phyloP scores from a whole-genome alignment of 202 grass and related monocot species.

The Cymbopogon flexuosus region DNA sequence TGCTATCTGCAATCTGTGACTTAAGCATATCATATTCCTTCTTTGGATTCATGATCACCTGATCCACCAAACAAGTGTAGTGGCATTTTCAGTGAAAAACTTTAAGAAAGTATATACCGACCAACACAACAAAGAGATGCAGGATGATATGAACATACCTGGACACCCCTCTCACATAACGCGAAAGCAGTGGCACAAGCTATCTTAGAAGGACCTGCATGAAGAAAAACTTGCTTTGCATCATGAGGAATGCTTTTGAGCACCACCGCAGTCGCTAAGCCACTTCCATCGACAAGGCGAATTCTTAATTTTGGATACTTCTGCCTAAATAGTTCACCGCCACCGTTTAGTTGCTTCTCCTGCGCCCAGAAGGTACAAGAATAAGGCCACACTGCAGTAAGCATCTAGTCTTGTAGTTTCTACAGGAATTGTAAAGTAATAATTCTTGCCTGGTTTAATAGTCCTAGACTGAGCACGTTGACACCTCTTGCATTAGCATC shows the following conservation, averaged over 20 bases:
- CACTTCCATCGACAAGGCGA: slow-evolving; percentile 74
- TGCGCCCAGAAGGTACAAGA: slow-evolving; percentile 19
- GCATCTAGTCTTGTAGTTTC: not conserved
- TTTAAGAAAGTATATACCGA: not conserved
- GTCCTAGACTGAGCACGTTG: slow-evolving; percentile 68
- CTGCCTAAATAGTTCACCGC: slow-evolving; percentile 65
- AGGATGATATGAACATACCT: slow-evolving; percentile 48
- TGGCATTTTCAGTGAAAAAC: not conserved
- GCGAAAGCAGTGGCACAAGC: slow-evolving; percentile 36
- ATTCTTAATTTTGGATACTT: slow-evolving; percentile 73
- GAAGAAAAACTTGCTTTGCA: slow-evolving; percentile 59
- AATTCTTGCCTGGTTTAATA: slow-evolving; percentile 69
- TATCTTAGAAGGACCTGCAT: slow-evolving; percentile 55
- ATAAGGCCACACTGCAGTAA: not conserved
- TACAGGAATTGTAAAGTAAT: not conserved
- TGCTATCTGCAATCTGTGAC: slow-evolving; percentile 52
- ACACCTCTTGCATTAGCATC: slow-evolving; percentile 69
- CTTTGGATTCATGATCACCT: slow-evolving; percentile 74
- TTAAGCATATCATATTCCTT: slow-evolving; percentile 64
- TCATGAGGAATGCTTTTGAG: slow-evolving; percentile 56
- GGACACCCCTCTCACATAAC: slow-evolving; percentile 60
- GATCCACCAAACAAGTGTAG: not conserved
- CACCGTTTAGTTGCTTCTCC: slow-evolving; percentile 68
- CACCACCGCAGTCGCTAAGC: slow-evolving; percentile 66
- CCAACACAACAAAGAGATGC: not conserved